Evolutionary conservation across 495 filamentous ascomycete species (phyloP).

Genomic region (Podospora didyma): DNA sequence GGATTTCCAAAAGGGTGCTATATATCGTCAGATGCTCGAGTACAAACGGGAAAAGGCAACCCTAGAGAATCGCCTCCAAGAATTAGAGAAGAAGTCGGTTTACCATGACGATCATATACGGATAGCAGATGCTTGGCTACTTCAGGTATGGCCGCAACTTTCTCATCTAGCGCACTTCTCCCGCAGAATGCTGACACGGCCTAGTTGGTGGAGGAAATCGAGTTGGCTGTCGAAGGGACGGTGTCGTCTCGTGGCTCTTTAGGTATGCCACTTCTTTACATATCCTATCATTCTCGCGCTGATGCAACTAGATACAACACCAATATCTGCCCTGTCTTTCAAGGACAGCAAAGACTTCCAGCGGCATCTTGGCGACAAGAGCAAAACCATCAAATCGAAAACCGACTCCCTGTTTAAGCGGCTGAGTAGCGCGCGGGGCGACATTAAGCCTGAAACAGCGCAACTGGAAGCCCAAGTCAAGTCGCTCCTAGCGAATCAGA

Average conservation of each 20-base stretch:
- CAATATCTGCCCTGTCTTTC: conserved; percentile 59
- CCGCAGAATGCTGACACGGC: conserved; percentile 36
- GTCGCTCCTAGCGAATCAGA: conserved; percentile 72
- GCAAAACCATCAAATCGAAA: conserved; percentile 42
- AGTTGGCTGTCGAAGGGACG: conserved; percentile 56
- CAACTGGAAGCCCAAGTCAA: conserved; percentile 71
- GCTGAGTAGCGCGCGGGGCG: conserved; percentile 34
- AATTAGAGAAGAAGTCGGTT: conserved; percentile 66
- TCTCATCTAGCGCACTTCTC: no score
- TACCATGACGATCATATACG: conserved; percentile 91
- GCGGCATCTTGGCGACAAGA: conserved; percentile 64
- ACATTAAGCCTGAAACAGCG: conserved; percentile 59
- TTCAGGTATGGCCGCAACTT: conserved; percentile 59
- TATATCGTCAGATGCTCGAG: conserved; percentile 94
- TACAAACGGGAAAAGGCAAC: conserved; percentile 84
- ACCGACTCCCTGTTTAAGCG: conserved; percentile 39
- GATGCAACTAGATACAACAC: conserved; percentile 38
- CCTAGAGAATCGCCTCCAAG: conserved; percentile 69
- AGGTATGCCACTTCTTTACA: conserved; percentile 42
- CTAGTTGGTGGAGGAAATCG: conserved; percentile 83
- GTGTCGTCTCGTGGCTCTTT: conserved; percentile 42
- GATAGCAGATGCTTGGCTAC: conserved; percentile 85
- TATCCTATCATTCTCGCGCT: conserved; percentile 32
- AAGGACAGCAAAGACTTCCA: conserved; percentile 70
- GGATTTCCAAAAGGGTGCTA: conserved; percentile 97